A percentile compares a stretch with the other conserved stretches of the same genome.
Conservation (phyloP, 257 asterid species). For the Solanum ossicruentum region DNA sequence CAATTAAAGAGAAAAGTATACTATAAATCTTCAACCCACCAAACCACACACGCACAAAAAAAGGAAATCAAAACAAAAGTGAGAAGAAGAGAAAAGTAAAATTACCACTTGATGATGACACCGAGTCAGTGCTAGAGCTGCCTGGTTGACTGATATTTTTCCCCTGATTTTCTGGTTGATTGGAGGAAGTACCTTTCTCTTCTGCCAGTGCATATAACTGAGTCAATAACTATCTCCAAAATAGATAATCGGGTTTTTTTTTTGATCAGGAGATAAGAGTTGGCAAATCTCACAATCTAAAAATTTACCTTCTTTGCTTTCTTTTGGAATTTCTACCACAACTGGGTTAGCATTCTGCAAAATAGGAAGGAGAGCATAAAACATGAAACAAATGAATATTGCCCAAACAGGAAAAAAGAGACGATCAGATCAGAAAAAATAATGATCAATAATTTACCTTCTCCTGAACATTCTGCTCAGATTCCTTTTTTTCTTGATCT, state of each 20-base stretch:
- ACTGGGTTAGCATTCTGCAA: constrained; percentile 27
- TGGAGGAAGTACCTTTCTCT: constrained; percentile 25
- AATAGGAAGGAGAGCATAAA: neutral
- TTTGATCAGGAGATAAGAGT: no score
- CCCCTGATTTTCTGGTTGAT: constrained; percentile 29
- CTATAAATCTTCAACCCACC: neutral
- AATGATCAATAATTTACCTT: constrained; percentile 21
- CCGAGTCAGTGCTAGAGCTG: constrained; percentile 51
- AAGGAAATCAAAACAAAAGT: neutral
- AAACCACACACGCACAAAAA: neutral
- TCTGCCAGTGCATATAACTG: constrained; percentile 15
- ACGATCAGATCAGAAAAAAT: neutral
- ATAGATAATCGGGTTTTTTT: neutral
- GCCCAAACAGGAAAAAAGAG: neutral
- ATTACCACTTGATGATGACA: constrained; percentile 62
- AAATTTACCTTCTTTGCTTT: constrained; percentile 34
- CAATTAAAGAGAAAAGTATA: neutral
- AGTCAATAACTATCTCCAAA: neutral
- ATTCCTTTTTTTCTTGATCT: constrained; percentile 20
- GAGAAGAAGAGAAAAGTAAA: neutral
- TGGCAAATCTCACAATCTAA: neutral
- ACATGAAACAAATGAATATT: neutral
- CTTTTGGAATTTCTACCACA: constrained; percentile 32
- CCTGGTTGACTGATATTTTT: constrained; percentile 30
- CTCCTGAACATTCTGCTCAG: constrained; percentile 32